phyloP scores from a whole-genome alignment of 2,329 filamentous ascomycete species.

The Arthrobotrys musiformis region DNA sequence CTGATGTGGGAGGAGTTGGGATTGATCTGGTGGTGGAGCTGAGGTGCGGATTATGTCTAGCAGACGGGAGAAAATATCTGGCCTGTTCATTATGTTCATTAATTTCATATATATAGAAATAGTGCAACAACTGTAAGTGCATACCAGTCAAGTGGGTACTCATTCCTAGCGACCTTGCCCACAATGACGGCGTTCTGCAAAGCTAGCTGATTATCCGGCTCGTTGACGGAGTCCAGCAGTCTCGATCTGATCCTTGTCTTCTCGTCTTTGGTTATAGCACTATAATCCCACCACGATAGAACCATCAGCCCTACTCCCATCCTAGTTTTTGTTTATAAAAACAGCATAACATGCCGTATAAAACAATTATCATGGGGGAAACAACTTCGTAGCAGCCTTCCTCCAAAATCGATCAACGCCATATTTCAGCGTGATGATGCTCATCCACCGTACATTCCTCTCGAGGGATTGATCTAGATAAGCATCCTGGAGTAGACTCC shows the following conservation, averaged over 20 bases:
- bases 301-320: neutral
- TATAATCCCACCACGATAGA: slow-evolving; percentile 59
- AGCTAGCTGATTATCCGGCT: slow-evolving; percentile 79
- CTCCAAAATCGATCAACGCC: slow-evolving; percentile 96
- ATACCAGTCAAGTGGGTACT: slow-evolving; percentile 87
- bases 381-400: slow-evolving; percentile 74
- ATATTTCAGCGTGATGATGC: slow-evolving; percentile 94
- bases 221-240: slow-evolving; percentile 79
- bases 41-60: slow-evolving; percentile 73
- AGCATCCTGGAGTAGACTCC: slow-evolving; percentile 71
- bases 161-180: slow-evolving; percentile 87
- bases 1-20: slow-evolving; percentile 68
- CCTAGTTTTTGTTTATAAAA: neutral
- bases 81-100: no score
- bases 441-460: slow-evolving; percentile 82
- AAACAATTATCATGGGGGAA: no score
- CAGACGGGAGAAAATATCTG: slow-evolving; percentile 71
- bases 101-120: neutral
- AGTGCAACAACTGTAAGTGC: neutral
- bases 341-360: no score
- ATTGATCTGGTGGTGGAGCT: slow-evolving; percentile 61
- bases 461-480: slow-evolving; percentile 84
- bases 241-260: slow-evolving; percentile 80
- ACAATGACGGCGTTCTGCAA: slow-evolving; percentile 88
- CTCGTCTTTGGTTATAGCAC: slow-evolving; percentile 74